A percentile compares a stretch with the other conserved stretches of the same genome.
phyloP scores from a whole-genome alignment of 1,284 basidiomycete species.

The Moesziomyces sp. region DNA sequence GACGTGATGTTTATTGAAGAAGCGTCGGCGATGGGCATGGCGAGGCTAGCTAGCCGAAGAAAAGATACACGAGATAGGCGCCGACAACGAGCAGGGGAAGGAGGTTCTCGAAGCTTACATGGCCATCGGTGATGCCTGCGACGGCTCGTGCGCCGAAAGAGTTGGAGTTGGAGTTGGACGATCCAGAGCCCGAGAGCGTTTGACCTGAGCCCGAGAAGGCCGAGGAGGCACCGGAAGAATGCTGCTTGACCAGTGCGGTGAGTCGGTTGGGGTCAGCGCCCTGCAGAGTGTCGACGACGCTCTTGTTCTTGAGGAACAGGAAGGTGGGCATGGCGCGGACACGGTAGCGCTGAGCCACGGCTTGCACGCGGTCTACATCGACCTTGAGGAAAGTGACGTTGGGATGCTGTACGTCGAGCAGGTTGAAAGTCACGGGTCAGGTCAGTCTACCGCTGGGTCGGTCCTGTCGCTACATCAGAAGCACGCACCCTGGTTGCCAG shows the following conservation, averaged over 20 bases:
- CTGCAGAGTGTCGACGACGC: conserved; percentile 62
- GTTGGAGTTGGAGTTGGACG: conserved; percentile 25
- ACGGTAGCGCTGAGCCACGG: conserved; percentile 68
- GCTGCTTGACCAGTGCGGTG: conserved; percentile 53
- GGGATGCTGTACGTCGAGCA: conserved; percentile 14
- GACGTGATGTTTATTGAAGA: conserved; percentile 5
- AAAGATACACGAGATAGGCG: conserved; percentile 52
- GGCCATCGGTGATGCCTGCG: conserved; percentile 39
- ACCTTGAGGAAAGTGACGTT: conserved; percentile 66
- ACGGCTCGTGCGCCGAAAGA: conserved; percentile 20
- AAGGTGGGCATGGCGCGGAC: conserved; percentile 71
- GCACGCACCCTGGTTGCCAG: conserved; percentile 32
- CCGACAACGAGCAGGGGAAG: conserved; percentile 46
- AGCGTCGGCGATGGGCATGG: conserved; percentile 6
- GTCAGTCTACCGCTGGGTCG: not conserved
- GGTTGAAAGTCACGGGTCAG: conserved; percentile 1
- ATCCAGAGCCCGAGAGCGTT: conserved; percentile 40
- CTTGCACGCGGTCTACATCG: conserved; percentile 69
- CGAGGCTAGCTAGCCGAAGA: conserved; percentile 15
- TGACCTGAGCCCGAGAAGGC: conserved; percentile 50
- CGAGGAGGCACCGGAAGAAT: conserved; percentile 49
- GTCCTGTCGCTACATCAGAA: too few species aligned
- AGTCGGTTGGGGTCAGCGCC: conserved; percentile 59
- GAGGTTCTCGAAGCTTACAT: conserved; percentile 55
- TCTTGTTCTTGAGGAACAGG: conserved; percentile 70